Evolutionary conservation across 1,139 yeast species (phyloP).

Genomic region (Scheffersomyces parashehatae): DNA sequence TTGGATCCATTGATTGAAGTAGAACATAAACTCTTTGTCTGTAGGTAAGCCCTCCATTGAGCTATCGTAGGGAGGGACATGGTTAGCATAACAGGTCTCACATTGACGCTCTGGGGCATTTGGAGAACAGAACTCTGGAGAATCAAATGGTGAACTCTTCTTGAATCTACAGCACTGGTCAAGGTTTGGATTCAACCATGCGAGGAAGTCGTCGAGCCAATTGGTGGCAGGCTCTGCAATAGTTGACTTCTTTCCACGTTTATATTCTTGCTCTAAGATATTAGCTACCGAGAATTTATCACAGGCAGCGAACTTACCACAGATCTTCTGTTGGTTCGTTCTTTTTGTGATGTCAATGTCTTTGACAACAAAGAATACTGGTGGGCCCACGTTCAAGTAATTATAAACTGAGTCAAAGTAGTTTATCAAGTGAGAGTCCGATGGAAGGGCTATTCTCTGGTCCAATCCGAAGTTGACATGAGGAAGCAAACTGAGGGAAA

Average conservation of each 20-base stretch:
- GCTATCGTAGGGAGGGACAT: constrained; percentile 62
- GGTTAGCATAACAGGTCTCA: constrained; percentile 63
- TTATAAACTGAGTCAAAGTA: constrained; percentile 77
- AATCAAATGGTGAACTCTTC: constrained; percentile 27
- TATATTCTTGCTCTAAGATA: constrained; percentile 82
- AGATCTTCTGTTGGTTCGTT: constrained; percentile 65
- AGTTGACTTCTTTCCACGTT: constrained; percentile 62
- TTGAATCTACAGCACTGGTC: constrained; percentile 82
- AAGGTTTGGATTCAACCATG: constrained; percentile 83
- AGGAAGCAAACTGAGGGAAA: constrained; percentile 72
- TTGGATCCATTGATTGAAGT: constrained; percentile 78
- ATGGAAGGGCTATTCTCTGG: constrained; percentile 85
- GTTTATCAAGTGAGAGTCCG: constrained; percentile 73
- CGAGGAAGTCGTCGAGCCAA: constrained; percentile 90
- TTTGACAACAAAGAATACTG: constrained; percentile 78
- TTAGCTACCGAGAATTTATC: constrained; percentile 76
- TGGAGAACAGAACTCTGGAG: constrained; percentile 62
- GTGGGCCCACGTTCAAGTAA: constrained; percentile 86
- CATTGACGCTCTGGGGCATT: constrained; percentile 72
- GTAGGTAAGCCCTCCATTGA: constrained; percentile 85
- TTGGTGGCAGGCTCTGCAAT: constrained; percentile 81
- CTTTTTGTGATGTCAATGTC: constrained; percentile 63
- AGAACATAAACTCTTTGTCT: constrained; percentile 70
- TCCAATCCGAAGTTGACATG: constrained; percentile 76
- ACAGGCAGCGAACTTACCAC: constrained; percentile 89